Evolutionary conservation across 805 yeast species (phyloP), one percentile per base, ranked within the genome.

Genomic region (Barnettozyma sucrosica): DNA sequence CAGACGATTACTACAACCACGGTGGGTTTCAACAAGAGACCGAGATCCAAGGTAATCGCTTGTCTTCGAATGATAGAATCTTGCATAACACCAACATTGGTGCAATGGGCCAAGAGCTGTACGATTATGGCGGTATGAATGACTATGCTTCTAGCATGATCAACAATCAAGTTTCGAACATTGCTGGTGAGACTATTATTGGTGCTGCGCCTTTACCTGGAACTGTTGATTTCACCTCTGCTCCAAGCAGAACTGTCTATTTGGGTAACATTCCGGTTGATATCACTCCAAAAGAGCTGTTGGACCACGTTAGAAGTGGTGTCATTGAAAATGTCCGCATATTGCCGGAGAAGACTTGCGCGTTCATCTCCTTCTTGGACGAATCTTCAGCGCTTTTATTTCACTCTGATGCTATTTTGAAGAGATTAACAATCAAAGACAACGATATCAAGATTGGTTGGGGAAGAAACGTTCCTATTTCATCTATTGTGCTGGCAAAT

Each of bases 251-350:
- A 64, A 89, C 97, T 0, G 95, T 92, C 9, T 88, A 89, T 62
- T 71, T 92, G 58, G 97, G 97, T 14, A 89, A 88, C 62, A 76
- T 92, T 34, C 97, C 98, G 1, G 67, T 75, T n/a, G 85, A 83
- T 51, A 75, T 89, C 49, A 79, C 89, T 18, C 80, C 92, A 5
- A 81, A 85, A 57, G 96, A 88, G 59, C 68, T 93, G 43, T 74
- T 92, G 59, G 90, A 90, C 63, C 95, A 89, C 65, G 96, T 90
- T 26, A 79, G 96, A 56, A 83, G 95, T 28, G 98, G 97, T 28
- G 81, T 88, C 24, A 80, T 90, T 47, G 97, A 90, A 68, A 80
- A 78, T 46, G 80, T 88, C 45, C 77, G 80, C 59, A 76, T 90
- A 48, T 68, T 89, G n/a, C 89, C 93, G 2, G 79, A 83, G 33